phyloP scores from a whole-genome alignment of 352 stramenopile species.

The Pythium biforme region DNA sequence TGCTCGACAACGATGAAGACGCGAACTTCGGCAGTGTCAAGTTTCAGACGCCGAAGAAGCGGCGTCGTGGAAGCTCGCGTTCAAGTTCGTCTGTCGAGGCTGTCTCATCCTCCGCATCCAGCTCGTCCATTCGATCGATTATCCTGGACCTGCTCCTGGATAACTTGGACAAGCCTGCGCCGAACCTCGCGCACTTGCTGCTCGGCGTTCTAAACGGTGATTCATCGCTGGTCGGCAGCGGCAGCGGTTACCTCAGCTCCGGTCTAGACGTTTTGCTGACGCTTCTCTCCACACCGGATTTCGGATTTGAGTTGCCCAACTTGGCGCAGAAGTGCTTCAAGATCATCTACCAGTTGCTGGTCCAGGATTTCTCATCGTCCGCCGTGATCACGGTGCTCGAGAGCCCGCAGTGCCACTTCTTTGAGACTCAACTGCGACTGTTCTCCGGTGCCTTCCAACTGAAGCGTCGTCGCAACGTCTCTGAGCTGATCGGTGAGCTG shows the following conservation, averaged over 20 bases:
- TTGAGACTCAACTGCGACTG: slow-evolving; percentile 61
- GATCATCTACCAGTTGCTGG: slow-evolving; percentile 60
- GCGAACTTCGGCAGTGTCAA: slow-evolving; percentile 27
- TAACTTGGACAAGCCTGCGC: slow-evolving; percentile 71
- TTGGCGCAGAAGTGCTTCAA: slow-evolving; percentile 67
- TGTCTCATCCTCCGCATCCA: slow-evolving; percentile 6
- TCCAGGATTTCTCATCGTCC: slow-evolving; percentile 65
- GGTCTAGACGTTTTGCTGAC: slow-evolving; percentile 67
- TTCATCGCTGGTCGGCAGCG: slow-evolving; percentile 12
- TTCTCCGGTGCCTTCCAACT: slow-evolving; percentile 33
- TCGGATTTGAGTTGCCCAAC: slow-evolving; percentile 60
- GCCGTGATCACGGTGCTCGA: slow-evolving; percentile 56
- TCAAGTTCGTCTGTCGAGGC: slow-evolving; percentile 1
- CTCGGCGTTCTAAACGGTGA: slow-evolving; percentile 58
- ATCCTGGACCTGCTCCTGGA: slow-evolving; percentile 78
- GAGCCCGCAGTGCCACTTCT: slow-evolving; percentile 61
- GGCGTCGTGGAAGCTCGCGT: slow-evolving; percentile 6
- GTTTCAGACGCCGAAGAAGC: slow-evolving; percentile 42
- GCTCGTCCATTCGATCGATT: slow-evolving; percentile 53
- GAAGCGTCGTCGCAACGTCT: slow-evolving; percentile 12
- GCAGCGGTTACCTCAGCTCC: slow-evolving; percentile 41
- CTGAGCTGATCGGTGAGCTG: slow-evolving; percentile 34
- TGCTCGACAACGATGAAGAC: slow-evolving; percentile 28
- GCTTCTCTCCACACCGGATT: slow-evolving; percentile 70
- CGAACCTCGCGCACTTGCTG: slow-evolving; percentile 74